Conservation (phyloP, 1,284 basidiomycete genomes). For the Pseudozyma sp. region DNA sequence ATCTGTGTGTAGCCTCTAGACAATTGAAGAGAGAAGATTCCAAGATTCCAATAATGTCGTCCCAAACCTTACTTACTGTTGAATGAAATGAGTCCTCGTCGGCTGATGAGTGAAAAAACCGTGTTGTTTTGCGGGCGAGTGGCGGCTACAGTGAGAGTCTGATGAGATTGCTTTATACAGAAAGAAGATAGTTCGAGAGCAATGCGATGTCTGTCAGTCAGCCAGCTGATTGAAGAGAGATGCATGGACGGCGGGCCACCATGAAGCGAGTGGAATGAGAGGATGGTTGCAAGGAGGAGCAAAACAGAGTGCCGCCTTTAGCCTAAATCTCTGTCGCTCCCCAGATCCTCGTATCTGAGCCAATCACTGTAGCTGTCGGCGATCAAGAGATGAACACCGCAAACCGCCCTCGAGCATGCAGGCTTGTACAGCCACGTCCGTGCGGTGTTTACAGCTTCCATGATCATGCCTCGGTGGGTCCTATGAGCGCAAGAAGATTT, state of each 20-base stretch:
- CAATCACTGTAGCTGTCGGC: slow-evolving; percentile 15
- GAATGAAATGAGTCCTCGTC: slow-evolving; percentile 17
- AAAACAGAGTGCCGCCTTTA: not conserved
- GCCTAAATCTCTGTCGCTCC: not conserved
- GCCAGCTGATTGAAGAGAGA: not conserved
- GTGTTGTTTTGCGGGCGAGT: not conserved
- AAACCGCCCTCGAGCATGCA: not conserved
- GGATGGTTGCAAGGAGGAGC: slow-evolving; percentile 14
- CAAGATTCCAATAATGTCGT: slow-evolving; percentile 4
- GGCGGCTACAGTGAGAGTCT: not conserved
- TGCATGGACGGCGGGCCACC: not conserved
- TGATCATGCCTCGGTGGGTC: not conserved
- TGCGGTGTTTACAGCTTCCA: not conserved
- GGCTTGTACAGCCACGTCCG: slow-evolving; percentile 1
- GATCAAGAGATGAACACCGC: slow-evolving; percentile 12
- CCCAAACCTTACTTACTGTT: slow-evolving; percentile 24
- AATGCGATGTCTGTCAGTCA: not conserved
- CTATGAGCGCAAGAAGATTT: not conserved
- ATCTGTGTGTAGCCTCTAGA: not conserved
- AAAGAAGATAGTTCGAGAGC: not conserved
- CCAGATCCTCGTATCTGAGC: not conserved
- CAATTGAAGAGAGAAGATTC: slow-evolving; percentile 19
- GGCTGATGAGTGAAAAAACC: not conserved
- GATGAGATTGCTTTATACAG: slow-evolving; percentile 17
- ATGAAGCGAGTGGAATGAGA: slow-evolving; percentile 1